phyloP scores from a whole-genome alignment of 2,329 filamentous ascomycete species.

The Exophiala aquamarina region DNA sequence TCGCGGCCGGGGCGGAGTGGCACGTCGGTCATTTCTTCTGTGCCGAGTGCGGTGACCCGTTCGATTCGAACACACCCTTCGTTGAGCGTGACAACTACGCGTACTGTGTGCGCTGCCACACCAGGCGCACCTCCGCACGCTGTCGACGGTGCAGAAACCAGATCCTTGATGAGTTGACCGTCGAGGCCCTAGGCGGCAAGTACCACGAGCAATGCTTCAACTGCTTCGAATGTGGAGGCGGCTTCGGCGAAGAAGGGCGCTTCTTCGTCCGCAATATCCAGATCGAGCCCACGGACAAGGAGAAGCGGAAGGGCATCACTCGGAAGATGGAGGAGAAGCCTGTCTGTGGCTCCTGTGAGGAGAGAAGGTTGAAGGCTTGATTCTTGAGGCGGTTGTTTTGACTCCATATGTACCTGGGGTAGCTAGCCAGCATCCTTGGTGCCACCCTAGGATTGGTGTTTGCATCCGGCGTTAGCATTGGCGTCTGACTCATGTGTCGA shows the following conservation, averaged over 20 bases:
- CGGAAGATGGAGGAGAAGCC: slow-evolving; percentile 52
- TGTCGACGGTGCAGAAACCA: slow-evolving; percentile 81
- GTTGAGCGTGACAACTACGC: slow-evolving; percentile 98
- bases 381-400: background rate
- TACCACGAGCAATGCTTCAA: slow-evolving; percentile 94
- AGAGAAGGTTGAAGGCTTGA: slow-evolving; percentile 60
- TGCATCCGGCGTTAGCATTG: too few relatives aligned
- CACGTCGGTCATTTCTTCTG: slow-evolving; percentile 99
- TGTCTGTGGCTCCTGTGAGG: slow-evolving; percentile 63
- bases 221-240: slow-evolving; percentile 66
- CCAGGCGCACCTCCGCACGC: slow-evolving; percentile 84
- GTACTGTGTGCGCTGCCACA: slow-evolving; percentile 93
- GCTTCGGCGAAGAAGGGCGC: slow-evolving; percentile 59
- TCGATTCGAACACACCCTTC: slow-evolving; percentile 69
- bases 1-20: slow-evolving; percentile 93
- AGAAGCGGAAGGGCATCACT: slow-evolving; percentile 44
- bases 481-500: too few relatives aligned
- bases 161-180: slow-evolving; percentile 85
- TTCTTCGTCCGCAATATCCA: slow-evolving; percentile 63
- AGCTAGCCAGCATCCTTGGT: too few relatives aligned
- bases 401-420: too few relatives aligned
- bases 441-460: too few relatives aligned
- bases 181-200: slow-evolving; percentile 83
- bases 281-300: slow-evolving; percentile 44
- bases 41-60: slow-evolving; percentile 90